A percentile compares a stretch with the other conserved stretches of the same genome.
Conservation (phyloP, 2,329 filamentous ascomycete species). For the Pestalotiopsis sp. region DNA sequence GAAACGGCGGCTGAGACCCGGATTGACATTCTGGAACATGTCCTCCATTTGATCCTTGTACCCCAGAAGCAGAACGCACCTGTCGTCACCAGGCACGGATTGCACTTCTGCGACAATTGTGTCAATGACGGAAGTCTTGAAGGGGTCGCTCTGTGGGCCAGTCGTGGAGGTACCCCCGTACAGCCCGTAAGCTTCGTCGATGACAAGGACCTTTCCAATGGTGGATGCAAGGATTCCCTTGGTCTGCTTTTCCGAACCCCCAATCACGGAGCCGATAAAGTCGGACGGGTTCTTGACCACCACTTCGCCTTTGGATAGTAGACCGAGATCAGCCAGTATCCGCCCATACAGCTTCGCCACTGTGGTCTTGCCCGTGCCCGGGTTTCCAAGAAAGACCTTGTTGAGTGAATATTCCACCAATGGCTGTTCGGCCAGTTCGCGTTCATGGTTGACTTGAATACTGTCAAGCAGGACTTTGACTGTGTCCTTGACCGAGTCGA, state of each 20-base stretch:
- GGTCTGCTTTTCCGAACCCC: slow-evolving; percentile 69
- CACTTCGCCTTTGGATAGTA: slow-evolving; percentile 44
- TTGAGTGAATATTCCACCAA: slow-evolving; percentile 25
- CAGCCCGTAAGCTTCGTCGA: slow-evolving; percentile 78
- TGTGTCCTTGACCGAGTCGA: slow-evolving; percentile 30
- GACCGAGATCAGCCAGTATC: slow-evolving; percentile 34
- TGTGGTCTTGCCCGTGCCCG: slow-evolving; percentile 31
- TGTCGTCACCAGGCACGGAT: slow-evolving; percentile 67
- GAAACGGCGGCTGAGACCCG: slow-evolving; percentile 67
- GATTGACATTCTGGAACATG: slow-evolving; percentile 76
- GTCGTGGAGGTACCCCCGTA: slow-evolving; percentile 37
- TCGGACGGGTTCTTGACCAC: slow-evolving; percentile 72
- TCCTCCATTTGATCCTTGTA: slow-evolving; percentile 69
- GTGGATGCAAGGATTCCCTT: slow-evolving; percentile 69
- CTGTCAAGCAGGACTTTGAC: slow-evolving; percentile 39
- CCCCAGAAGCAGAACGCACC: slow-evolving; percentile 70
- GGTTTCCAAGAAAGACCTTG: slow-evolving; percentile 29
- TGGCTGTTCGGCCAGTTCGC: slow-evolving; percentile 27
- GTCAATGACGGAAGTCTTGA: slow-evolving; percentile 66
- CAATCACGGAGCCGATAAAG: slow-evolving; percentile 65
- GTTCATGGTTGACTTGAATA: slow-evolving; percentile 25
- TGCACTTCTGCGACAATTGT: slow-evolving; percentile 75
- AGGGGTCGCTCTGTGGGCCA: slow-evolving; percentile 35
- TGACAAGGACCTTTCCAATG: slow-evolving; percentile 73
- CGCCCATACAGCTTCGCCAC: slow-evolving; percentile 29